Percentiles rank a stretch among this genome's conserved stretches.
These are phyloP conservation scores for Phytophthora sansomeana DNA, from an alignment of 352 stramenopile genomes.

Conservation along the genomic window DNA sequence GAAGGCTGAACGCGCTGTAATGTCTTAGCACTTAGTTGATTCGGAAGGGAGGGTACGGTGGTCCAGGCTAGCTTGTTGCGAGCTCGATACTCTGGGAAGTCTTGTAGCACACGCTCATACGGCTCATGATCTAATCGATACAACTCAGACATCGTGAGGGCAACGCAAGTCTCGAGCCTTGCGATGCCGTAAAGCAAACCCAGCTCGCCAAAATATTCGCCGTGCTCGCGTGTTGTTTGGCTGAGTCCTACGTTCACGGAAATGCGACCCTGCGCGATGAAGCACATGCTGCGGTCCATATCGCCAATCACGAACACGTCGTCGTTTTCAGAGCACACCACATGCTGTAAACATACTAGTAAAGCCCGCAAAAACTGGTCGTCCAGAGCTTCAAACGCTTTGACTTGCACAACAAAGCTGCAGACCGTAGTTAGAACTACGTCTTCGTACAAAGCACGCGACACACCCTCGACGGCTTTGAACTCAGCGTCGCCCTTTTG, in stretches of 20 bases:
- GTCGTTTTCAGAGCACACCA: slow-evolving; percentile 70
- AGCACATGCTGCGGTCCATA: slow-evolving; percentile 84
- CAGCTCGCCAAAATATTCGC: slow-evolving; percentile 71
- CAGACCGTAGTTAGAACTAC: slow-evolving; percentile 56
- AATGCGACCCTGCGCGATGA: slow-evolving; percentile 69
- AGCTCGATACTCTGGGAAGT: slow-evolving; percentile 73
- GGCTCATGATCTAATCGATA: slow-evolving; percentile 70
- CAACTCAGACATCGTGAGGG: slow-evolving; percentile 63
- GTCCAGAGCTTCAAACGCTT: slow-evolving; percentile 59
- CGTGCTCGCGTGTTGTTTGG: too few relatives aligned
- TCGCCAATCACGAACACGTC: slow-evolving; percentile 77
- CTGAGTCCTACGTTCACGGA: too few relatives aligned
- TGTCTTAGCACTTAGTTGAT: too few relatives aligned
- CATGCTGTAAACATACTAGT: slow-evolving; percentile 61
- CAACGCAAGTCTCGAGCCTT: slow-evolving; percentile 68
- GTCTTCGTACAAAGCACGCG: slow-evolving; percentile 62
- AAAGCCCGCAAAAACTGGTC: slow-evolving; percentile 70
- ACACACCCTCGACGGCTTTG: slow-evolving; percentile 52
- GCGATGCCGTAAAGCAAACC: slow-evolving; percentile 69
- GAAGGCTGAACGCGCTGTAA: too few relatives aligned
- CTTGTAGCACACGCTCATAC: slow-evolving; percentile 67
- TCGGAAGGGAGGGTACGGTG: too few relatives aligned
- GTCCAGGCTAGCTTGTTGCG: slow-evolving; percentile 68
- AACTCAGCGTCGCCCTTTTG: slow-evolving; percentile 67
- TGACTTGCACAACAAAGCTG: slow-evolving; percentile 59